These are phyloP conservation scores for Baorangia bicolor DNA, from an alignment of 768 basidiomycete genomes.

Conservation along the genomic window DNA sequence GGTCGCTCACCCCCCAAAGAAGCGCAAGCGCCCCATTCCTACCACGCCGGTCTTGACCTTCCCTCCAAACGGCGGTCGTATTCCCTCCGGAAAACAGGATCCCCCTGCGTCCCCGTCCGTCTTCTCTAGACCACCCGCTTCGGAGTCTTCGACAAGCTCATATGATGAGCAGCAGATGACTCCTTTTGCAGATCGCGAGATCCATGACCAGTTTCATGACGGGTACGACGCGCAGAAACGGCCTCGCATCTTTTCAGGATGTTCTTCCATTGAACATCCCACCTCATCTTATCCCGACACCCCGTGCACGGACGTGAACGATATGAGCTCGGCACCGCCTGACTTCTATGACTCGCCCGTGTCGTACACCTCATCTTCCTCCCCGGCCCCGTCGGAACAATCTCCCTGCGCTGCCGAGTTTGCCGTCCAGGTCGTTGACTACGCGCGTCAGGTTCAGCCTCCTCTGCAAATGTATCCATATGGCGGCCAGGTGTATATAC, in stretches of 20 bases:
- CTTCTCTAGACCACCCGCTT: slow-evolving; percentile 8
- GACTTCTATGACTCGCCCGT: slow-evolving; percentile 24
- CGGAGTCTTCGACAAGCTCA: slow-evolving; percentile 8
- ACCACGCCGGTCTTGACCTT: slow-evolving; percentile 21
- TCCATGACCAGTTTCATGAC: slow-evolving; percentile 2
- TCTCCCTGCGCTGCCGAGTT: slow-evolving; percentile 17
- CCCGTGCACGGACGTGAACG: slow-evolving; percentile 14
- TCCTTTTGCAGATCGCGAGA: slow-evolving; percentile 9
- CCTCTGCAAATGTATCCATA: slow-evolving; percentile 2
- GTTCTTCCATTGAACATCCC: slow-evolving; percentile 3
- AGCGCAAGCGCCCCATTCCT: slow-evolving; percentile 24
- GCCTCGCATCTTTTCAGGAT: slow-evolving; percentile 13
- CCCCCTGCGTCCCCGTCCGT: slow-evolving; percentile 2
- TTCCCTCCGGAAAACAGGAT: slow-evolving; percentile 29
- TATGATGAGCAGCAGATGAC: slow-evolving; percentile 11
- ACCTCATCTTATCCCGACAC: slow-evolving; percentile 10
- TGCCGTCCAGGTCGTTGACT: background rate
- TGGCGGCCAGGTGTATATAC: slow-evolving; percentile 2
- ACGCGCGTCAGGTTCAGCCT: slow-evolving; percentile 1
- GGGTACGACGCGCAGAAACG: slow-evolving; percentile 17
- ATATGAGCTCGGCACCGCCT: slow-evolving; percentile 6
- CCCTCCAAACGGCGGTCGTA: slow-evolving; percentile 12
- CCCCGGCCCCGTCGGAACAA: slow-evolving; percentile 25
- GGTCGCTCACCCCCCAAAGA: slow-evolving; percentile 12
- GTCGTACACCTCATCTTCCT: slow-evolving; percentile 24